Evolutionary conservation across 345 rosid species (phyloP).

Genomic region (Eucalyptus virginea): DNA sequence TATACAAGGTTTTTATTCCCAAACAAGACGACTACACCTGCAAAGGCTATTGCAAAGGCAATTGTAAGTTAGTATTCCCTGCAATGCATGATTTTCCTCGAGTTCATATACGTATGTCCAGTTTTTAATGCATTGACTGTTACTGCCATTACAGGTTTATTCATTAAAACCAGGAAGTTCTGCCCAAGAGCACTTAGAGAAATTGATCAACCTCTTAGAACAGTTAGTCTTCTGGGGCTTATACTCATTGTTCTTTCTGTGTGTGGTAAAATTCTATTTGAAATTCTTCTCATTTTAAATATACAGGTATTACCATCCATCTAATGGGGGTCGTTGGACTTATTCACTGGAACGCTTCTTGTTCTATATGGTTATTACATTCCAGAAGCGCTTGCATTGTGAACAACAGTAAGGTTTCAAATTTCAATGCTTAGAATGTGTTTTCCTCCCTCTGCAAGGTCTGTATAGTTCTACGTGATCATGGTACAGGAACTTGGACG

Average conservation of each 20-base stretch:
- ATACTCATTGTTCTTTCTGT: not conserved
- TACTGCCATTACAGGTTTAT: slow-evolving; percentile 51
- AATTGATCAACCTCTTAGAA: slow-evolving; percentile 96
- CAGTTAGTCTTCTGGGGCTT: slow-evolving; percentile 60
- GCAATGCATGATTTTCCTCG: not conserved
- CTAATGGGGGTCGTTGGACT: slow-evolving; percentile 99
- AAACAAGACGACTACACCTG: slow-evolving; percentile 64
- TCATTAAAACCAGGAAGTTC: slow-evolving; percentile 67
- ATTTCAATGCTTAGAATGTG: not conserved
- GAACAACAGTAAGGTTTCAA: slow-evolving; percentile 71
- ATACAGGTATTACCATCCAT: slow-evolving; percentile 89
- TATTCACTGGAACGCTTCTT: slow-evolving; percentile 87
- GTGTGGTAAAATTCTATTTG: not conserved
- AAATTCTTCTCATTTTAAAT: not conserved
- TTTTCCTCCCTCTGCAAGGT: slow-evolving; percentile 10
- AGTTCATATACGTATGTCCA: not conserved
- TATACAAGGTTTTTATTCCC: slow-evolving; percentile 91
- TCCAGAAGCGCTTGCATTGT: slow-evolving; percentile 82
- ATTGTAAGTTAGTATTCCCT: slow-evolving; percentile 43
- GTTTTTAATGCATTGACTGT: not conserved
- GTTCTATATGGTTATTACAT: slow-evolving; percentile 61
- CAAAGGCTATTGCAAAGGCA: slow-evolving; percentile 86
- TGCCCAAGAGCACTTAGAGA: slow-evolving; percentile 62
- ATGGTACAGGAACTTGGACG: slow-evolving; percentile 37
- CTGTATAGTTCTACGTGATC: not conserved